These are phyloP conservation scores for Pseudopyricularia cyperi DNA, from an alignment of 2,329 filamentous ascomycete genomes.

Conservation along the genomic window DNA sequence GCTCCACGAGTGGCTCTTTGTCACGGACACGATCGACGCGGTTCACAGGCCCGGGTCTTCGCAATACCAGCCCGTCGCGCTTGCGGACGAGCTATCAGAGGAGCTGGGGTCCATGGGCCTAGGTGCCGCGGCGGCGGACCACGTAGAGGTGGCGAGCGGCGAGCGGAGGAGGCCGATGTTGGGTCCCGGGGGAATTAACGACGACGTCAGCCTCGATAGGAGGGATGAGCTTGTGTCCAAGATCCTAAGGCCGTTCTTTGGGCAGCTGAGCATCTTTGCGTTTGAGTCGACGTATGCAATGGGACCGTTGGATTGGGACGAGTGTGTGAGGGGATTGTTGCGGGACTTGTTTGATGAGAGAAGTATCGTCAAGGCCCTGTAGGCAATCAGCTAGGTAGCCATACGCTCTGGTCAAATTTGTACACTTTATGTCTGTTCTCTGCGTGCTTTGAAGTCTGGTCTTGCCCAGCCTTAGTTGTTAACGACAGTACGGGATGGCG, in stretches of 20 bases:
- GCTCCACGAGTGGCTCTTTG: slow-evolving; percentile 94
- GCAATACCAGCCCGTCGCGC: slow-evolving; percentile 54
- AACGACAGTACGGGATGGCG: too few species aligned
- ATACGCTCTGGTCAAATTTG: neutral
- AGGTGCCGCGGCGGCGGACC: slow-evolving; percentile 14
- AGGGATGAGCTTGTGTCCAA: slow-evolving; percentile 60
- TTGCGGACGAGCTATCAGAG: slow-evolving; percentile 77
- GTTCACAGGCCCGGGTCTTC: slow-evolving; percentile 59
- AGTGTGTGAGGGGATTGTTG: slow-evolving; percentile 51
- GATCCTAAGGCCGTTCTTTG: slow-evolving; percentile 78
- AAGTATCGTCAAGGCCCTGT: slow-evolving; percentile 49
- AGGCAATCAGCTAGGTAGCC: slow-evolving; percentile 5
- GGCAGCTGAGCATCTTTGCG: slow-evolving; percentile 79
- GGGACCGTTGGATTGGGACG: slow-evolving; percentile 51
- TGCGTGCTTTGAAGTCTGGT: too few species aligned
- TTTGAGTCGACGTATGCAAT: slow-evolving; percentile 92
- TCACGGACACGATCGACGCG: slow-evolving; percentile 92
- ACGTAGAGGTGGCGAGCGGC: slow-evolving; percentile 20
- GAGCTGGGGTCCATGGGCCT: slow-evolving; percentile 42
- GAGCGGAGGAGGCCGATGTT: slow-evolving; percentile 33
- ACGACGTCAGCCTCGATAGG: slow-evolving; percentile 43
- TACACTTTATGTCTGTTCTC: too few species aligned
- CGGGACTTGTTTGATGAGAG: slow-evolving; percentile 70
- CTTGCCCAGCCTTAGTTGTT: too few species aligned
- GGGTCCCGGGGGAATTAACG: slow-evolving; percentile 38